Evolutionary conservation across 768 basidiomycete genomes (phyloP).

Genomic region (Leucocoprinus sp.): DNA sequence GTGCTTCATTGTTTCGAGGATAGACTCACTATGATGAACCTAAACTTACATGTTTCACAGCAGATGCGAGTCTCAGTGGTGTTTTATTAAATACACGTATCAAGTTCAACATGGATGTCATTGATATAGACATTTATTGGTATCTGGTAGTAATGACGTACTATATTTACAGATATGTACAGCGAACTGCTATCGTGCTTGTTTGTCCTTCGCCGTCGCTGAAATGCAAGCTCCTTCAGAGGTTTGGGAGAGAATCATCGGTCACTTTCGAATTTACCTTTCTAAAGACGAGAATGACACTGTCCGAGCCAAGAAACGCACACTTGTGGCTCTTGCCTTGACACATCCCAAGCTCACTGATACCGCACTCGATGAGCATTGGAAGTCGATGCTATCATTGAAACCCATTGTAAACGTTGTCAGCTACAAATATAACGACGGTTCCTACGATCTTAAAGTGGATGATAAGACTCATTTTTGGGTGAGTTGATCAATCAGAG

Average conservation of each 20-base stretch:
- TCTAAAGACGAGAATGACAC: neutral
- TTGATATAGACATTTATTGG: too few relatives aligned
- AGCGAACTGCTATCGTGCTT: too few relatives aligned
- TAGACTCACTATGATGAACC: too few relatives aligned
- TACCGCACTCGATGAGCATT: conserved; percentile 2
- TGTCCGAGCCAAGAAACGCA: neutral
- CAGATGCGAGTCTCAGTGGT: too few relatives aligned
- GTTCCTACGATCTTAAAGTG: neutral
- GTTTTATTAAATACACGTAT: too few relatives aligned
- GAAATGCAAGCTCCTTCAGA: neutral
- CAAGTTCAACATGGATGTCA: too few relatives aligned
- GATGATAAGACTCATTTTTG: neutral
- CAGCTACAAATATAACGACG: neutral
- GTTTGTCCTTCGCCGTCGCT: neutral
- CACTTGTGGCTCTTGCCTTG: neutral
- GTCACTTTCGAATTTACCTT: neutral
- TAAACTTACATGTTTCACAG: too few relatives aligned
- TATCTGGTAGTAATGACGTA: too few relatives aligned
- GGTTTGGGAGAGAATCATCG: neutral
- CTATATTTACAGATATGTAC: too few relatives aligned
- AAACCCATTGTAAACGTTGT: neutral
- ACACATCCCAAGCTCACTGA: neutral
- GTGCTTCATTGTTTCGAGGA: too few relatives aligned
- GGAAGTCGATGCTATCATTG: conserved; percentile 1
- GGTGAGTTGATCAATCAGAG: neutral